Base-by-base conservation (phyloP, 192 early-diverging fungal species). In the Coemansia sp. region DNA sequence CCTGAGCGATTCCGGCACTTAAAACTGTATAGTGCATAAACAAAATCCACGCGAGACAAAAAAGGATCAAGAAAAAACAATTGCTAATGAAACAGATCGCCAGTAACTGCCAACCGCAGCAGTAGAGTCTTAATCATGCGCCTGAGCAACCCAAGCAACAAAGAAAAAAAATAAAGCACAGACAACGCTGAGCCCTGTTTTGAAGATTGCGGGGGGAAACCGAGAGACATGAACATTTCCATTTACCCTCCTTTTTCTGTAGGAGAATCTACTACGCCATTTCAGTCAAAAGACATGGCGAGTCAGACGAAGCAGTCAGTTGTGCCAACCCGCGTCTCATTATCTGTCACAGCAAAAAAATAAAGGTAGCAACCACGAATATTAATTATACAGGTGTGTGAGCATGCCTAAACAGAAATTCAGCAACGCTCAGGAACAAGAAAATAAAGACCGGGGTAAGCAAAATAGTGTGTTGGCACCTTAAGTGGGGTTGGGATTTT, bases 191-290 rank as follows among this genome's bases (percentile, higher is more conserved):
- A 56, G 22, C 15, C 54, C 15, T 56, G 20, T 22, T 37, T 60
- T 4, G 36, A 37, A 4, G 6, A 17, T 2, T 60, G 64, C n/a
- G 66, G 34, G 53, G 43, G 6, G 51, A 36, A 36, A 41, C 18
- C 43, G 41, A 33, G 53, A 38, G 18, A 51, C 22, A 17, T 32
- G 2, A 37, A 70, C 39, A 11, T 11, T 11, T 41, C 9, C 39
- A 41, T 48, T 12, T 12, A 15, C 14, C 45, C 73, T 71, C 62
- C 76, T 70, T 38, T 58, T 65, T 33, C n/a, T 51, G 67, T 69
- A 61, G 71, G 56, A 67, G 36, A 55, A 66, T 54, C 69, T 78
- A 72, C 76, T 73, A 64, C 67, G 55, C 52, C 41, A 55, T 64
- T 36, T 39, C 72, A 65, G 67, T 69, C 70, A 52, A 66, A 35